These are phyloP conservation scores for Camellia japonica DNA, from an alignment of 148 eudicot species.

Conservation along the genomic window DNA sequence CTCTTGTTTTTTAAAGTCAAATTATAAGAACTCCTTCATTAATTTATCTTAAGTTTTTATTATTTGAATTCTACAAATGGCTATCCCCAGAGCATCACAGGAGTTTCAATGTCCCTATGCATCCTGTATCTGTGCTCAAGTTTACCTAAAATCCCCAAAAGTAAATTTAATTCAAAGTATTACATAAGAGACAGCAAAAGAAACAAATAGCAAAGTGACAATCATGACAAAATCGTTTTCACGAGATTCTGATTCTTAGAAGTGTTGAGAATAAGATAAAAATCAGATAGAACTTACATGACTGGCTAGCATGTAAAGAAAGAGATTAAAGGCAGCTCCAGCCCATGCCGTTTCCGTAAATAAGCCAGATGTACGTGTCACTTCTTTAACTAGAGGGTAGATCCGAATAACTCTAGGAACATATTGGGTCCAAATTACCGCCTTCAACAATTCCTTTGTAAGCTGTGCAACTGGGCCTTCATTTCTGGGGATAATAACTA, in stretches of 20 bases:
- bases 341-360: conserved; percentile 85
- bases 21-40: background rate
- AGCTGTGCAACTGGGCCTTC: conserved; percentile 28
- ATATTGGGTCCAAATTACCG: conserved; percentile 57
- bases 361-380: conserved; percentile 73
- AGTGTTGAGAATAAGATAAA: background rate
- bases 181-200: background rate
- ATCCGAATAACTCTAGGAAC: conserved; percentile 66
- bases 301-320: conserved; percentile 87
- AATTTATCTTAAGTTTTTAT: no score
- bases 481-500: conserved; percentile 32
- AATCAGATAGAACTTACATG: conserved; percentile 56
- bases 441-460: conserved; percentile 58
- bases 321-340: conserved; percentile 84
- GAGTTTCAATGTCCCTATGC: background rate
- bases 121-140: background rate
- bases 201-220: background rate
- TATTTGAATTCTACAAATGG: background rate
- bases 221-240: conserved; percentile 2
- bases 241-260: background rate
- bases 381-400: conserved; percentile 62
- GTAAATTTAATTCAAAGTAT: background rate
- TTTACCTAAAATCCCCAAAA: background rate
- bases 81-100: background rate
- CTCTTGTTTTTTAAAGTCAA: no score